A percentile compares a stretch with the other conserved stretches of the same genome.
phyloP scores from a whole-genome alignment of 768 basidiomycete species.

The Phanerochaete sordida region DNA sequence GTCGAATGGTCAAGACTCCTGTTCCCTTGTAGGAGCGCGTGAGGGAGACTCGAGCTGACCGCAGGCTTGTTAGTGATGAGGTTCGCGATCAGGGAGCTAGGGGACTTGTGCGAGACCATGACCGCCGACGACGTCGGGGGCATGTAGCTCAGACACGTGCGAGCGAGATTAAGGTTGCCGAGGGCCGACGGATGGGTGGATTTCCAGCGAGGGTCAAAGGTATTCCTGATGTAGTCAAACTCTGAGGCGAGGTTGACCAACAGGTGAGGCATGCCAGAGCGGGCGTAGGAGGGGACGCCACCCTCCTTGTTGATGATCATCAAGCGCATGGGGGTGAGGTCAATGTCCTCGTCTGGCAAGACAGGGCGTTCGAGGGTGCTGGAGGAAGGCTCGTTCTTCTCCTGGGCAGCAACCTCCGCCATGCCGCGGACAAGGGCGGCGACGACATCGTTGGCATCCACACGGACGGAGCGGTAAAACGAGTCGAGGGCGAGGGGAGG shows the following conservation, averaged over 20 bases:
- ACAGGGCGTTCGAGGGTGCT: slow-evolving; percentile 33
- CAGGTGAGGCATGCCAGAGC: slow-evolving; percentile 90
- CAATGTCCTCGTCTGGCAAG: slow-evolving; percentile 48
- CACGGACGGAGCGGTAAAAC: slow-evolving; percentile 78
- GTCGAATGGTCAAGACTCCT: slow-evolving; percentile 85
- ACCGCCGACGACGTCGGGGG: slow-evolving; percentile 90
- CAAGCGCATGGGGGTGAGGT: slow-evolving; percentile 90
- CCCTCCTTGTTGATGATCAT: slow-evolving; percentile 98
- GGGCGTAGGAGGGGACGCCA: slow-evolving; percentile 96
- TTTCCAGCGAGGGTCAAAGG: slow-evolving; percentile 77
- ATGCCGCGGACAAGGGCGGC: slow-evolving; percentile 86
- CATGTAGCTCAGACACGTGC: slow-evolving; percentile 87
- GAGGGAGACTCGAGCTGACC: slow-evolving; percentile 91
- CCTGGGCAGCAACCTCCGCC: slow-evolving; percentile 46
- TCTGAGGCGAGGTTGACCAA: slow-evolving; percentile 93
- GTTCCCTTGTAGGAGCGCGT: slow-evolving; percentile 86
- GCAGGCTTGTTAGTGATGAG: slow-evolving; percentile 98
- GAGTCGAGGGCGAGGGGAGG: slow-evolving; percentile 92
- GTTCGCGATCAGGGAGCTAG: slow-evolving; percentile 93
- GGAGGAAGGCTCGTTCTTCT: slow-evolving; percentile 13
- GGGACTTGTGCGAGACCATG: slow-evolving; percentile 96
- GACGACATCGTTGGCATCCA: slow-evolving; percentile 86
- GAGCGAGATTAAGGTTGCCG: slow-evolving; percentile 80
- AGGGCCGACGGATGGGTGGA: slow-evolving; percentile 80
- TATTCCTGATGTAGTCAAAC: slow-evolving; percentile 77